Evolutionary conservation across 768 basidiomycete genomes (phyloP).

Genomic region (Hygrocybe punicea): DNA sequence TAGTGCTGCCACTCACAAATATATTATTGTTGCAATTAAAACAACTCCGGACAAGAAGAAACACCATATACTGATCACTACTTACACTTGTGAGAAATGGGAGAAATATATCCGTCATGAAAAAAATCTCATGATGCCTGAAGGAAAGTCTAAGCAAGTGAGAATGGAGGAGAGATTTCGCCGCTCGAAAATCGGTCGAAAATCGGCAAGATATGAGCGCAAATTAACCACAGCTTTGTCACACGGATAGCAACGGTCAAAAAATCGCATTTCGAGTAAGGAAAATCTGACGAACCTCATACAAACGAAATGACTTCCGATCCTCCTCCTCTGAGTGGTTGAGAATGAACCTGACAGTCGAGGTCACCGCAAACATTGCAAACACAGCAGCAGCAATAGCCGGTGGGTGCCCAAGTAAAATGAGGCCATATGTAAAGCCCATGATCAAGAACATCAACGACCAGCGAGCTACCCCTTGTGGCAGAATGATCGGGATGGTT

Average conservation of each 20-base stretch:
- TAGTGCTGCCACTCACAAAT: no score
- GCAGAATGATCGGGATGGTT: conserved; percentile 19
- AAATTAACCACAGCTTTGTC: conserved; percentile 12
- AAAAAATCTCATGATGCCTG: no score
- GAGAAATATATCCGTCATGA: no score
- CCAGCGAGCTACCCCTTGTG: conserved; percentile 19
- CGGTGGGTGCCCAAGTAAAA: conserved; percentile 17
- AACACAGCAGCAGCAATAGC: conserved; percentile 3
- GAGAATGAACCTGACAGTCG: conserved; percentile 13
- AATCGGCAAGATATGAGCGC: conserved; percentile 11
- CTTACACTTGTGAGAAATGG: no score
- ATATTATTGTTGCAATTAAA: no score
- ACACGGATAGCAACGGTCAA: neutral
- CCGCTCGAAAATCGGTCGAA: conserved; percentile 3
- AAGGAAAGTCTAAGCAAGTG: neutral
- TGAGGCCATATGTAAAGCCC: conserved; percentile 13
- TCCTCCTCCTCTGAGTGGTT: conserved; percentile 19
- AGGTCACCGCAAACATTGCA: conserved; percentile 1
- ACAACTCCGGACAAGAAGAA: no score
- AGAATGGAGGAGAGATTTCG: neutral
- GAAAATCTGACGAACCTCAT: conserved; percentile 13
- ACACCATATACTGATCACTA: no score
- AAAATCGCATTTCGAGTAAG: neutral
- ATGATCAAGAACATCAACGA: conserved; percentile 13
- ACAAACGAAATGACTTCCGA: conserved; percentile 17